These are phyloP conservation scores for Alternaria solani DNA, from an alignment of 2,329 filamentous ascomycete genomes.

Conservation along the genomic window DNA sequence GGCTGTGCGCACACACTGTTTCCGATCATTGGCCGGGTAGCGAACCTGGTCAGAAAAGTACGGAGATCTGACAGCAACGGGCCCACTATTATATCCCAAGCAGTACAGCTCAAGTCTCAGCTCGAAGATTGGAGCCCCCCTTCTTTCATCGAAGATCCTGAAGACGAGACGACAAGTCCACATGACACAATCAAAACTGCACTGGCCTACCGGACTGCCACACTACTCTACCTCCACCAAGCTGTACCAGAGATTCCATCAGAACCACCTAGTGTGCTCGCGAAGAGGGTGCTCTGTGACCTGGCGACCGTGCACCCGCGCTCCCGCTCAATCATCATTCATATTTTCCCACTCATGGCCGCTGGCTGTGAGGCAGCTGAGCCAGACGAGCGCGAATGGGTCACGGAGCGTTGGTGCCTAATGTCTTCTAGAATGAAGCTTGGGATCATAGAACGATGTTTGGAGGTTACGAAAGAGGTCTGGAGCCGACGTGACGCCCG, in stretches of 20 bases:
- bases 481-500: constrained; percentile 69
- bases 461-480: constrained; percentile 71
- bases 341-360: constrained; percentile 73
- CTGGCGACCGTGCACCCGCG: constrained; percentile 69
- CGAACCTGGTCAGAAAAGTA: constrained; percentile 70
- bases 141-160: constrained; percentile 65
- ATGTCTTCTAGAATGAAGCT: constrained; percentile 71
- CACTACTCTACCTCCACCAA: constrained; percentile 71
- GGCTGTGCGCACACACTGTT: constrained; percentile 73
- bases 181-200: constrained; percentile 72
- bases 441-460: constrained; percentile 71
- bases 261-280: constrained; percentile 63
- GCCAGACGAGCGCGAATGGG: constrained; percentile 69
- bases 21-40: constrained; percentile 71
- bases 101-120: constrained; percentile 66
- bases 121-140: constrained; percentile 70
- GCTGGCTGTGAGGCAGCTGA: constrained; percentile 70
- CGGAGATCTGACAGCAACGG: constrained; percentile 64
- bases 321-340: constrained; percentile 71
- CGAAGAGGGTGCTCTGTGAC: constrained; percentile 67
- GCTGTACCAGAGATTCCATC: constrained; percentile 73
- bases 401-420: constrained; percentile 67
- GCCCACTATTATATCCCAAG: constrained; percentile 67
- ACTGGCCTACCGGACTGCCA: constrained; percentile 72
- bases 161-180: constrained; percentile 69